Base-by-base conservation (phyloP, 2,329 filamentous ascomycete species). In the Botryotinia globosa region DNA sequence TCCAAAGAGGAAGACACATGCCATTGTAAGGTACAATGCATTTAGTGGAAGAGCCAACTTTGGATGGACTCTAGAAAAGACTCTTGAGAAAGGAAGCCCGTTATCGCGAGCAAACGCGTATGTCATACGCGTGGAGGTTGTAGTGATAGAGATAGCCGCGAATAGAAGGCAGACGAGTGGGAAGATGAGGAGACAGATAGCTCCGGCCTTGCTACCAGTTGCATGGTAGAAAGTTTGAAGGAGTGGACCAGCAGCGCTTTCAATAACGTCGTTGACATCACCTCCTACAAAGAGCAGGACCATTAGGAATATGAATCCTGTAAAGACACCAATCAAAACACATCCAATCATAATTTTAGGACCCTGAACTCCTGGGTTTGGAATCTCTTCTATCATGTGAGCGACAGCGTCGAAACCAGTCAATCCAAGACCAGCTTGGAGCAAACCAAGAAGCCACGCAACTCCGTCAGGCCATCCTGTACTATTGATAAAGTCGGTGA, bases 91-190 rank as follows among this genome's bases (percentile, higher is more conserved):
- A 0, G 90, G 90, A 10, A 93, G 84, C 25, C 90, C 91, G 3
- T 90, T 87, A 72, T 93, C 91, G 77, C 88, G 74, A 73, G 86
- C 89, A 76, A 92, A 92, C 0, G 90, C 90, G 75, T 89, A 92
- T 20, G 87, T 87, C 89, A 92, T 91, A 20, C 89, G 45, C 20
- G 70, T 72, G 5, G 62, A 67, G 4, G 70, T 72, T 10, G 70
- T 72, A 6, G 85, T 88, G 77, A 91, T 87, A 5, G 85, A 85
- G 5, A 85, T 89, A 4, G 86, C 87, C 2, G 89, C 89, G 78
- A 92, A 91, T 3, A 90, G 81, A 67, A 91, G 84, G 77, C 90
- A 91, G 3, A 90, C 77, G 1, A 91, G 81, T 0, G 89, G 89
- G 71, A 91, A 91, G 83, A 78, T 73, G 39, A 78, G 71, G 18